These are phyloP conservation scores for Phytophthora uliginosa DNA, from an alignment of 352 stramenopile genomes.

Conservation along the genomic window DNA sequence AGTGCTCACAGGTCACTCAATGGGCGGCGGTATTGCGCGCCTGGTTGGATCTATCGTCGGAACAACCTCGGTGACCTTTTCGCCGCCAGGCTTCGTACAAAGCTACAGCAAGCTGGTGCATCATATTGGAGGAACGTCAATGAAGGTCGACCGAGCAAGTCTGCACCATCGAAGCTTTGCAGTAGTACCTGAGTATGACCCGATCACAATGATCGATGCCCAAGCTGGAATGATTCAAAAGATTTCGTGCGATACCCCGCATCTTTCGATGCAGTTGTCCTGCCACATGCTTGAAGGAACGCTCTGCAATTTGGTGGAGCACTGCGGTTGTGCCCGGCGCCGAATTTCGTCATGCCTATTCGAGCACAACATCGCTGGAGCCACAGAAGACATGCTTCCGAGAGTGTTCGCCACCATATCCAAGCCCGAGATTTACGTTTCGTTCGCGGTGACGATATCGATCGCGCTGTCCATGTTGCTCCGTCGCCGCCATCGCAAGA, in stretches of 20 bases:
- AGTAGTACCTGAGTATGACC: constrained; percentile 91
- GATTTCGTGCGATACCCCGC: constrained; percentile 87
- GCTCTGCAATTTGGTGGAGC: constrained; percentile 55
- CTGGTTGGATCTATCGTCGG: constrained; percentile 85
- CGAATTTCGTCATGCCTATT: constrained; percentile 3
- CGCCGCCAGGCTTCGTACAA: constrained; percentile 85
- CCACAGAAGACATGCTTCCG: constrained; percentile 1
- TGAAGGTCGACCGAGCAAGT: constrained; percentile 77
- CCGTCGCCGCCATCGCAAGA: neutral
- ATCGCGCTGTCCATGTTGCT: constrained; percentile 4
- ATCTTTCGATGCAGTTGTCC: constrained; percentile 90
- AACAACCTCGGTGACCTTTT: constrained; percentile 88
- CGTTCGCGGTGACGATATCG: neutral
- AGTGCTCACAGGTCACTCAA: constrained; percentile 90
- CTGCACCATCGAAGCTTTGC: constrained; percentile 89
- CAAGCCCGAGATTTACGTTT: constrained; percentile 7
- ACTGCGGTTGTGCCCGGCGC: neutral
- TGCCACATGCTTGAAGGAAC: constrained; percentile 94
- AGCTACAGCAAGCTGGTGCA: constrained; percentile 92
- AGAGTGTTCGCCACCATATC: constrained; percentile 1
- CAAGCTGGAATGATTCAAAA: constrained; percentile 92
- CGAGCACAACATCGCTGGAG: constrained; percentile 5
- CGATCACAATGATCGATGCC: constrained; percentile 90
- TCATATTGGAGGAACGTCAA: constrained; percentile 76
- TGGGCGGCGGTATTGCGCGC: constrained; percentile 88